These are phyloP conservation scores for Carallia brachiata DNA, from an alignment of 345 rosid species.

Conservation along the genomic window DNA sequence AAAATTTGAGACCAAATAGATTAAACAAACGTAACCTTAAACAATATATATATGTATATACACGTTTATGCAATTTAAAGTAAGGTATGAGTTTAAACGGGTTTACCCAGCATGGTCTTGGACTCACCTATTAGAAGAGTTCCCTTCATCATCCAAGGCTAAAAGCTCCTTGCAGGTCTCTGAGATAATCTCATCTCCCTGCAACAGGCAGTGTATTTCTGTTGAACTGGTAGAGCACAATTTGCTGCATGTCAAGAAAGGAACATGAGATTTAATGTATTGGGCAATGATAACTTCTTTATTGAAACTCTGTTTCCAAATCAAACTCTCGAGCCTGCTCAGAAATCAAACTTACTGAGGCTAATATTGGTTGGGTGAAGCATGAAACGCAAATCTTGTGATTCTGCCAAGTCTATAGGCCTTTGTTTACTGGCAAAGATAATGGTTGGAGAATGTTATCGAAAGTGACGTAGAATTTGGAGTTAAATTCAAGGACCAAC, in stretches of 20 bases:
- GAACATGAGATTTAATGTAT: slow-evolving; percentile 25
- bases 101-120: slow-evolving; percentile 8
- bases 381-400: slow-evolving; percentile 83
- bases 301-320: not conserved
- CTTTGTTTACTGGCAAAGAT: slow-evolving; percentile 57
- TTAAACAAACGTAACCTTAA: not conserved
- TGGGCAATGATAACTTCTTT: not conserved
- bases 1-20: slow-evolving; percentile 4
- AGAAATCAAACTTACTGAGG: slow-evolving; percentile 49
- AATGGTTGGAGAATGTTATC: slow-evolving; percentile 11
- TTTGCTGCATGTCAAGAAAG: slow-evolving; percentile 39
- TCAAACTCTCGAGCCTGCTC: not conserved
- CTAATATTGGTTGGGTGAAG: slow-evolving; percentile 55
- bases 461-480: slow-evolving; percentile 18
- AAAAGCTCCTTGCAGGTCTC: slow-evolving; percentile 29
- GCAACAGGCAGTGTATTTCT: slow-evolving; percentile 32
- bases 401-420: slow-evolving; percentile 73
- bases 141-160: slow-evolving; percentile 32
- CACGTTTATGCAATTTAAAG: not conserved
- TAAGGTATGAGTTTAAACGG: slow-evolving; percentile 3
- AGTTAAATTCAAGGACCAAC: slow-evolving; percentile 4
- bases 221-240: slow-evolving; percentile 33
- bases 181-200: slow-evolving; percentile 33
- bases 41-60: no score
- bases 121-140: slow-evolving; percentile 29